phyloP scores from a whole-genome alignment of 1,284 basidiomycete species.

The Rhodotorula glutinis region DNA sequence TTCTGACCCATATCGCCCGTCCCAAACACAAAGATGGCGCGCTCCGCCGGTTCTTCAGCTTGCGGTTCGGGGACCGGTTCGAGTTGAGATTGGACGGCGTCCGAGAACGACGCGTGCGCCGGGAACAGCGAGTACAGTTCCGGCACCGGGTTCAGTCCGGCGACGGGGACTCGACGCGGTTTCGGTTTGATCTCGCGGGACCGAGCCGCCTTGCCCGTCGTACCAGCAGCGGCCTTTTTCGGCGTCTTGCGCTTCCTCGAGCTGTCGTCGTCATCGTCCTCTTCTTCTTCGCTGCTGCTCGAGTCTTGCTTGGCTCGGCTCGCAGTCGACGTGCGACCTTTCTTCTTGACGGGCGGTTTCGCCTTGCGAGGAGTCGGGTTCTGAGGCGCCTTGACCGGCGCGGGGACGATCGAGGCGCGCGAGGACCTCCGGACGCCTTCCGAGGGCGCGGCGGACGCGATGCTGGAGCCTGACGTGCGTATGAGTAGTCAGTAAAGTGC shows the following conservation, averaged over 20 bases:
- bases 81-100: not conserved
- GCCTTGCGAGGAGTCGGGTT: constrained; percentile 18
- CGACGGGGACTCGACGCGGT: constrained; percentile 4
- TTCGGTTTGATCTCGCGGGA: constrained; percentile 10
- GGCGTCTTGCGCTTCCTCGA: not conserved
- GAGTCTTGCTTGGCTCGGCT: no score
- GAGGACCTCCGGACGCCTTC: constrained; percentile 38
- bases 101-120: not conserved
- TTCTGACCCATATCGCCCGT: constrained; percentile 82
- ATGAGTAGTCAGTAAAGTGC: no score
- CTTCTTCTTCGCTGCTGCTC: no score
- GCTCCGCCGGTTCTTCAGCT: constrained; percentile 29
- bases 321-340: no score
- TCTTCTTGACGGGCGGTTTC: not conserved
- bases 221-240: not conserved
- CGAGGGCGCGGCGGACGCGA: not conserved
- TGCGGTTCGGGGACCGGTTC: constrained; percentile 5
- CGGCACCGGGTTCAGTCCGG: constrained; percentile 33
- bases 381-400: constrained; percentile 17
- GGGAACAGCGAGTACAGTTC: constrained; percentile 22
- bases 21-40: constrained; percentile 76
- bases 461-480: constrained; percentile 16
- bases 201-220: not conserved
- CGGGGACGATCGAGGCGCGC: constrained; percentile 44
- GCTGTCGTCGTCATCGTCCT: no score